Evolutionary conservation across 257 asterid species (phyloP), one percentile per base, ranked within the genome.

Genomic region (Perilla frutescens): DNA sequence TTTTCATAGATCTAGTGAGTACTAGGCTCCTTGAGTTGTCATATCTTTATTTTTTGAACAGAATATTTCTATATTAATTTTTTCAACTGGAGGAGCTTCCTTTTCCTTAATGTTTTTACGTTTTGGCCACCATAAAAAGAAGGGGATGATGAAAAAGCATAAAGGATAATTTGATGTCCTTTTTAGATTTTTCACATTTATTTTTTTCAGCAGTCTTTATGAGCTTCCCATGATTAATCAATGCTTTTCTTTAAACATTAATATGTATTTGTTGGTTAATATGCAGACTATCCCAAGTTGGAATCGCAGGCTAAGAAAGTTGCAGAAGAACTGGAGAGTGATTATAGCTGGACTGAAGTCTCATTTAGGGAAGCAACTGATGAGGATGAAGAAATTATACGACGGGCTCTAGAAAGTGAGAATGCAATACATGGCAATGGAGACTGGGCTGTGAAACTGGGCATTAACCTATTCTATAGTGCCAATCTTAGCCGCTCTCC

Each of bases 401-500:
- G 73, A 57, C 84, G 79, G 68, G 93, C 98, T 82, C 82, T 92
- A 79, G 85, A 89, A 59, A 84, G 90, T 76, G 96, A 95, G 77
- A 92, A 86, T 68, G 92, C 96, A 5, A 80, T 90, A 68, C 99
- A 95, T 47, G 97, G 97, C 36, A 87, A 90, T 67, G 90, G 91
- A 62, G 99, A 95, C 81, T 95, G 99, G 99, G 95, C 99, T 26
- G 98, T 95, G 74, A 95, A 92, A 81, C 79, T 95, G 50, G 98
- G 97, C 70, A 87, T 95, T 76, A 90, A 95, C 80, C 96, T 95
- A 80, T 95, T 85, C 87, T 90, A 89, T 71, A 95, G 96, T 72
- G 97, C 98, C 55, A 95, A 85, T 71, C 96, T 95, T 44, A 90
- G 99, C 80, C 96, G 96, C 63, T 92, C 97, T 39, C 92, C 98